Percentiles rank a stretch among this genome's conserved stretches.
Evolutionary conservation across 2,329 filamentous ascomycete species (phyloP).

Genomic region (Paecilomyces variotii): DNA sequence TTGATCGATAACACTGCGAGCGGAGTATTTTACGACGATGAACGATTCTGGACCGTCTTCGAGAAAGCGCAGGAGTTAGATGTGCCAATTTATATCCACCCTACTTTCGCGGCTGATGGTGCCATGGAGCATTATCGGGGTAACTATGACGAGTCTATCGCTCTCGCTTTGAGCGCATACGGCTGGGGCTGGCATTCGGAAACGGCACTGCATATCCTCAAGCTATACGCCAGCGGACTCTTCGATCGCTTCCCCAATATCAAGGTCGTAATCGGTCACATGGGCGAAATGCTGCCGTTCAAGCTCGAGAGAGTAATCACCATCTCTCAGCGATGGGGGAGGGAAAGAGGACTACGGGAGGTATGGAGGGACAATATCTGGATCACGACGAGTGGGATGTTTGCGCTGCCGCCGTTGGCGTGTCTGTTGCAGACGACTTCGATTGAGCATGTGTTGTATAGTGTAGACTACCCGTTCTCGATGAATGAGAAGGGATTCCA

Average conservation of each 20-base stretch:
- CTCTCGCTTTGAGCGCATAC: slow-evolving; percentile 12
- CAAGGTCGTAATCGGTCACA: slow-evolving; percentile 49
- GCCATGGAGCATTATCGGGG: slow-evolving; percentile 33
- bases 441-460: slow-evolving; percentile 48
- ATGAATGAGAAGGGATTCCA: slow-evolving; percentile 41
- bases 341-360: slow-evolving; percentile 28
- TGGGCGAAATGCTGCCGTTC: slow-evolving; percentile 48
- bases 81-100: slow-evolving; percentile 47
- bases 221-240: slow-evolving; percentile 44
- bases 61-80: slow-evolving; percentile 37
- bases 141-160: slow-evolving; percentile 21
- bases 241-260: slow-evolving; percentile 49
- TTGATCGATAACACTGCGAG: slow-evolving; percentile 37
- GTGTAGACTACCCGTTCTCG: slow-evolving; percentile 51
- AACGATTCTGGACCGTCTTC: slow-evolving; percentile 38
- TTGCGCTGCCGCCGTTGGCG: slow-evolving; percentile 42
- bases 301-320: slow-evolving; percentile 38
- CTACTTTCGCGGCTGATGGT: slow-evolving; percentile 33
- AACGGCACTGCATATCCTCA: slow-evolving; percentile 27
- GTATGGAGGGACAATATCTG: slow-evolving; percentile 52
- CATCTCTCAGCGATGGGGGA: slow-evolving; percentile 19
- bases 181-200: slow-evolving; percentile 33
- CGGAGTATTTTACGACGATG: slow-evolving; percentile 38
- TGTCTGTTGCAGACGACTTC: slow-evolving; percentile 23
- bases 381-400: slow-evolving; percentile 50